These are phyloP conservation scores for Aspergillus versicolor DNA, from an alignment of 2,329 filamentous ascomycete species.

Conservation along the genomic window DNA sequence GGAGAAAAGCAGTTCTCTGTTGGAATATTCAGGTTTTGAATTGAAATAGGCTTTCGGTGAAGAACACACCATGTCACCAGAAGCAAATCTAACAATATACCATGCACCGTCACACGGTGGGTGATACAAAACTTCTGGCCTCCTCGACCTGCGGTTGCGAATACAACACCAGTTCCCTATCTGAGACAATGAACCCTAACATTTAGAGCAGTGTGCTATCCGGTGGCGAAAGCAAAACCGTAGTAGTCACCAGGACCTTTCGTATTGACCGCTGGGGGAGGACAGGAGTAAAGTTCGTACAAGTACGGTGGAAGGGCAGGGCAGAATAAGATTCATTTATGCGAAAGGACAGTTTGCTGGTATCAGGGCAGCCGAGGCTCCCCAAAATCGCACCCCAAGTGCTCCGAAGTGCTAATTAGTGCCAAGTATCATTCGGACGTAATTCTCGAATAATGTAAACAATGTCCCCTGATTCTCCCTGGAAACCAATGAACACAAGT, in stretches of 20 bases:
- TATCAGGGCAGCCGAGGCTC: background rate
- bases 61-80: background rate
- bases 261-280: background rate
- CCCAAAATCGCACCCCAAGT: background rate
- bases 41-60: background rate
- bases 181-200: no score
- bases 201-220: no score
- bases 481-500: background rate
- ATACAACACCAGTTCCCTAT: no score
- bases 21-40: background rate
- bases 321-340: background rate
- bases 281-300: background rate
- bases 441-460: background rate
- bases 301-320: background rate
- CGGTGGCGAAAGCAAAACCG: background rate
- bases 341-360: no score
- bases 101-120: background rate
- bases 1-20: background rate
- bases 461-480: background rate
- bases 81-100: background rate
- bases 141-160: no score
- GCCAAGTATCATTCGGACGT: background rate
- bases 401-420: no score
- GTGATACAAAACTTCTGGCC: background rate
- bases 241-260: background rate